A percentile compares a stretch with the other conserved stretches of the same genome.
phyloP scores from a whole-genome alignment of 2,329 filamentous ascomycete genomes.

The Diplodia sapinea region DNA sequence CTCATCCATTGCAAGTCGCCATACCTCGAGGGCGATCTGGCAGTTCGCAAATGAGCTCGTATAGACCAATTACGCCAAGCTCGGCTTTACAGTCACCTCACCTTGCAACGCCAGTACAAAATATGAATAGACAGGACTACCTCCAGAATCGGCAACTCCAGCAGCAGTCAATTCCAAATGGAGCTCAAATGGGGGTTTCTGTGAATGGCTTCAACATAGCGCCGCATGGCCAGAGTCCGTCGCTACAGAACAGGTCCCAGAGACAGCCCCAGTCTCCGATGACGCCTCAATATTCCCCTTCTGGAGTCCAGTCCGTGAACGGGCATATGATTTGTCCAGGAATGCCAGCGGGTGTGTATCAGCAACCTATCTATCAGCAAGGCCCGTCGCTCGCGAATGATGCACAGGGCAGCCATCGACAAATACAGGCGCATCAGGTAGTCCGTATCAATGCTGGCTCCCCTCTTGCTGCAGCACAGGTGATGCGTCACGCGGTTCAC shows the following conservation, averaged over 20 bases:
- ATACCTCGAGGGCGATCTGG: not conserved
- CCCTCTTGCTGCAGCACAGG: not conserved
- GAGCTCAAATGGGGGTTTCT: not conserved
- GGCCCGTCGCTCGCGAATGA: not conserved
- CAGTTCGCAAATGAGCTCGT: not conserved
- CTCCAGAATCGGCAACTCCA: not conserved
- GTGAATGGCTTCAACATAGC: not conserved
- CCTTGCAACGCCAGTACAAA: not conserved
- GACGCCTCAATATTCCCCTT: not conserved
- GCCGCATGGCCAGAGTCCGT: not conserved
- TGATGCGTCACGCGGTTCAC: not conserved
- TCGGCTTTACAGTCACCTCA: not conserved
- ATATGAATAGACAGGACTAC: not conserved
- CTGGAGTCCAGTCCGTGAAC: not conserved
- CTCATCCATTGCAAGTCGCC: not conserved
- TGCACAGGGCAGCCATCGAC: not conserved
- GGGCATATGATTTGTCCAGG: not conserved
- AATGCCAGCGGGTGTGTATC: not conserved
- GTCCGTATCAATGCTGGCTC: conserved; percentile 13
- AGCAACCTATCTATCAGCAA: not conserved
- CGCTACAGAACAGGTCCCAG: not conserved
- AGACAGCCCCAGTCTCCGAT: not conserved
- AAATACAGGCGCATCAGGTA: not conserved
- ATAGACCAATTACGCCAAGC: not conserved
- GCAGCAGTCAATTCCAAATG: not conserved